Evolutionary conservation across 1,139 yeast genomes (phyloP).

Genomic region (Magnusiomyces tetraspermus): DNA sequence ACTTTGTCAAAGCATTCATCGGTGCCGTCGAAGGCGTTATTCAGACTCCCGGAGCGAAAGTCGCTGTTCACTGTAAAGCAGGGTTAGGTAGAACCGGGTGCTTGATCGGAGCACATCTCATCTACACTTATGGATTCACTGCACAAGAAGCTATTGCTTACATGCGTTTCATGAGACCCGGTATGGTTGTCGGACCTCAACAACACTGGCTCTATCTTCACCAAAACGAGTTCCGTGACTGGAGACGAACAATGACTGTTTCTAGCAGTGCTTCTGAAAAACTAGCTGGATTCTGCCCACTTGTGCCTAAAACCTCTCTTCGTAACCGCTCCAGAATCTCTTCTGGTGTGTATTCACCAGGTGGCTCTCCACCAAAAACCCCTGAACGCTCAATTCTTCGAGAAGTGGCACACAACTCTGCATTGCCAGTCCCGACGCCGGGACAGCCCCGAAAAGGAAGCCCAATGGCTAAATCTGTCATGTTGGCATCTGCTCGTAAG

Average conservation of each 20-base stretch:
- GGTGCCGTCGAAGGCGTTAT: slow-evolving; percentile 93
- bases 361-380: slow-evolving; percentile 42
- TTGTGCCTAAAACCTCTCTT: slow-evolving; percentile 37
- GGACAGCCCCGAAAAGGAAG: slow-evolving; percentile 82
- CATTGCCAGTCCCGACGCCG: slow-evolving; percentile 86
- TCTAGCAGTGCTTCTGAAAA: slow-evolving; percentile 59
- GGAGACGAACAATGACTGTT: slow-evolving; percentile 89
- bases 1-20: slow-evolving; percentile 79
- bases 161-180: slow-evolving; percentile 93
- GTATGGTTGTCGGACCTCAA: slow-evolving; percentile 99
- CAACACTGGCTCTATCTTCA: slow-evolving; percentile 97
- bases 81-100: slow-evolving; percentile 98
- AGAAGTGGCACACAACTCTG: slow-evolving; percentile 51
- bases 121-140: slow-evolving; percentile 92
- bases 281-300: slow-evolving; percentile 68
- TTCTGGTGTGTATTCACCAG: not conserved
- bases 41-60: slow-evolving; percentile 78
- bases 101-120: slow-evolving; percentile 90
- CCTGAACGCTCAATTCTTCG: slow-evolving; percentile 73
- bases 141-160: slow-evolving; percentile 95
- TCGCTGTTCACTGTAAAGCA: slow-evolving; percentile 97
- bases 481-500: not conserved
- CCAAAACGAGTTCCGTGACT: slow-evolving; percentile 90
- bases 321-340: not conserved
- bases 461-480: slow-evolving; percentile 21